These are phyloP conservation scores for Rhizopogon parksii DNA, from an alignment of 1,284 basidiomycete genomes.

Conservation along the genomic window DNA sequence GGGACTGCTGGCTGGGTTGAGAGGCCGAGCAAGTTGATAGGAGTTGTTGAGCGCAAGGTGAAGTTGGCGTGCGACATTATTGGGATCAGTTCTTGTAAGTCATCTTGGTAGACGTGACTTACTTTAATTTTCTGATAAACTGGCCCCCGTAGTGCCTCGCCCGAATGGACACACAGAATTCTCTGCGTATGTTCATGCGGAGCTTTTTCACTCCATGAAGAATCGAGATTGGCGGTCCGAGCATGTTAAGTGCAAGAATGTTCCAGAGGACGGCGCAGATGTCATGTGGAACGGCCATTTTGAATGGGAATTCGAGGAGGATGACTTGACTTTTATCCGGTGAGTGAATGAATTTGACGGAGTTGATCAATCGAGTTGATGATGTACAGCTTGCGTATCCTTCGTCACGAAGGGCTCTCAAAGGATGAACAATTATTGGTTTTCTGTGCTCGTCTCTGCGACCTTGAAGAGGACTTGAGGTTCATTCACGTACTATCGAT, in stretches of 20 bases:
- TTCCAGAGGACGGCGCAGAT: slow-evolving; percentile 32
- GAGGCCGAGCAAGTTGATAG: slow-evolving; percentile 31
- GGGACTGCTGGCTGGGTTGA: slow-evolving; percentile 52
- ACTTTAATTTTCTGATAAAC: neutral
- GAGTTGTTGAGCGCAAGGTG: slow-evolving; percentile 16
- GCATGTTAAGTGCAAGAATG: slow-evolving; percentile 29
- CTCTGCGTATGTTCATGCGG: slow-evolving; percentile 34
- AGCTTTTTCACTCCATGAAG: slow-evolving; percentile 34
- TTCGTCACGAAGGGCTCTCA: slow-evolving; percentile 36
- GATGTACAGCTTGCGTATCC: slow-evolving; percentile 26
- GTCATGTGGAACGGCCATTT: slow-evolving; percentile 40
- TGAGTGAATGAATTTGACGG: slow-evolving; percentile 17
- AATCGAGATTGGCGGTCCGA: slow-evolving; percentile 38
- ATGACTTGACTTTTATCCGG: slow-evolving; percentile 47
- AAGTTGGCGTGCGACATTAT: slow-evolving; percentile 33
- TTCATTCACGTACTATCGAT: slow-evolving; percentile 46
- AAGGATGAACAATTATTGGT: slow-evolving; percentile 38
- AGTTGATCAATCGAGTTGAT: neutral
- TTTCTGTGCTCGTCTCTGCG: slow-evolving; percentile 43
- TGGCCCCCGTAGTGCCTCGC: slow-evolving; percentile 32
- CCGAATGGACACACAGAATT: slow-evolving; percentile 33
- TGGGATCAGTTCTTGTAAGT: slow-evolving; percentile 43
- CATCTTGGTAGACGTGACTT: neutral
- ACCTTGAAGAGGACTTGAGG: slow-evolving; percentile 42
- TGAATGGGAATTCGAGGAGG: slow-evolving; percentile 42